A percentile compares a stretch with the other conserved stretches of the same genome.
Conservation (phyloP, 129 eudicot genomes). For the Saposhnikovia divaricata region DNA sequence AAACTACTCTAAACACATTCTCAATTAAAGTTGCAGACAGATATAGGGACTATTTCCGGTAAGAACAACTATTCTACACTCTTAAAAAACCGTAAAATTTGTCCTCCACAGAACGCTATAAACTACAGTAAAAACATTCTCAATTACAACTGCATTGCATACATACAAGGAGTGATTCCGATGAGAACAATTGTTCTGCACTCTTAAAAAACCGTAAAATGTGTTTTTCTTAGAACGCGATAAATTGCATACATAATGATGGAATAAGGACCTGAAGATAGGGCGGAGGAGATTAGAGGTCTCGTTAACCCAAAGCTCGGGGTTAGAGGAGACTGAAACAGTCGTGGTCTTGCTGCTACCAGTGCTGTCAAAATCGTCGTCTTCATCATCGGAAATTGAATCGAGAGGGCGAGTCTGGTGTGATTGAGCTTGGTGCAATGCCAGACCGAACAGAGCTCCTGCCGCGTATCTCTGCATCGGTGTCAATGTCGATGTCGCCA, state of each 20-base stretch:
- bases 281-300: conserved; percentile 77
- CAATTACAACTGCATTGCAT: too few species aligned
- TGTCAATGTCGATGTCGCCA: conserved; percentile 34
- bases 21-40: too few species aligned
- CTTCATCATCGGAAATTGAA: conserved; percentile 21
- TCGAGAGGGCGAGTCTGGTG: conserved; percentile 75
- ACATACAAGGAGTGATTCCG: too few species aligned
- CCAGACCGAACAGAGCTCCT: conserved; percentile 72
- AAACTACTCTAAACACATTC: background rate
- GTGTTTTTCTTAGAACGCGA: too few species aligned
- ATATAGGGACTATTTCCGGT: too few species aligned
- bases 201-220: too few species aligned
- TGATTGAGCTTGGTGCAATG: conserved; percentile 73
- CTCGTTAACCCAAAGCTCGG: conserved; percentile 67
- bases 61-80: too few species aligned
- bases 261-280: conserved; percentile 47
- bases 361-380: conserved; percentile 29
- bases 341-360: conserved; percentile 25
- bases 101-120: too few species aligned
- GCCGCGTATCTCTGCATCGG: conserved; percentile 84
- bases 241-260: background rate
- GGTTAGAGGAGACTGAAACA: conserved; percentile 70
- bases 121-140: too few species aligned
- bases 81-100: too few species aligned
- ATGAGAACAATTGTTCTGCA: too few species aligned